Conservation (phyloP, 441 rosid genomes). For the Arabidopsis hybrid region DNA sequence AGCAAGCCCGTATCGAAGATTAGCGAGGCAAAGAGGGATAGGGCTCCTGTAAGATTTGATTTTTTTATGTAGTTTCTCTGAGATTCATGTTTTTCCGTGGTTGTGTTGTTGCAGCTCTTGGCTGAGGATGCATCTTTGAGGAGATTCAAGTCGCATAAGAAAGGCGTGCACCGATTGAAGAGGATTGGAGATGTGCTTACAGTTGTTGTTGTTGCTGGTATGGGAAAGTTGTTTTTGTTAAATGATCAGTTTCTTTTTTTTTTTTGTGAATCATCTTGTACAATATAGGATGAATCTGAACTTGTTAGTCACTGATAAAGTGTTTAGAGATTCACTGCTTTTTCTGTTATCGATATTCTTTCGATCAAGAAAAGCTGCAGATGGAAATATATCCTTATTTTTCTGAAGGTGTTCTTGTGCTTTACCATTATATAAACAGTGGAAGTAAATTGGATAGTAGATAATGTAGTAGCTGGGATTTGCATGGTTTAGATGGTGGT, state of each 20-base stretch:
- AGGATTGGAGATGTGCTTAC: constrained; percentile 84
- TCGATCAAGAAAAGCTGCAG: background rate
- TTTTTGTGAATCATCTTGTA: constrained; percentile 7
- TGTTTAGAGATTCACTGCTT: background rate
- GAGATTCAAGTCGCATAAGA: constrained; percentile 79
- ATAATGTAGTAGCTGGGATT: background rate
- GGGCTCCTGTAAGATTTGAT: background rate
- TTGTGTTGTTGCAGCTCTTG: constrained; percentile 63
- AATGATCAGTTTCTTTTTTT: background rate
- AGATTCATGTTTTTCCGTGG: constrained; percentile 6
- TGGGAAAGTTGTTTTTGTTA: background rate
- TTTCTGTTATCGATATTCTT: background rate
- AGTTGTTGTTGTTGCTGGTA: constrained; percentile 81
- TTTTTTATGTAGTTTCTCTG: background rate
- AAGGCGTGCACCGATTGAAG: constrained; percentile 60
- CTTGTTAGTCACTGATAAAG: background rate
- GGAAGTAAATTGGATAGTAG: background rate
- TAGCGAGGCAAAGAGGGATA: background rate
- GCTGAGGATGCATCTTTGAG: constrained; percentile 74
- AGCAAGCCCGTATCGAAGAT: background rate
- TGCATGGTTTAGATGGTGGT: constrained; percentile 12
- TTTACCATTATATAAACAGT: background rate
- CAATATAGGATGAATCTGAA: background rate
- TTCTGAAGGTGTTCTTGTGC: constrained; percentile 6
- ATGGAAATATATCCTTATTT: background rate